Base-by-base conservation (phyloP, 495 filamentous ascomycete species). In the Tuber melanosporum region DNA sequence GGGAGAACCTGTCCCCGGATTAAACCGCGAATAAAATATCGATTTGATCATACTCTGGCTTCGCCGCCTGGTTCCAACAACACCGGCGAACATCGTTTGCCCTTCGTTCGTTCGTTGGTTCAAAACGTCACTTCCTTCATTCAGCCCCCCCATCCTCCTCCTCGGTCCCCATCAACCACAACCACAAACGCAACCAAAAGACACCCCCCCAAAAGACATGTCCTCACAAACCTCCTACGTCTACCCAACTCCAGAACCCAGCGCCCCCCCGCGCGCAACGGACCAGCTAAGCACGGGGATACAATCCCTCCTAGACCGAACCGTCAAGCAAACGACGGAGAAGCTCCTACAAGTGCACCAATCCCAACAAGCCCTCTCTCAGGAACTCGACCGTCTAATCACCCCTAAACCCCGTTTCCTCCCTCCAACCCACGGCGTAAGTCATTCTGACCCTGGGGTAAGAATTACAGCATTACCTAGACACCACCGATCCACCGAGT, bases 11-110 rank as follows among this genome's bases (percentile, higher is more conserved):
- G 97, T 91, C 79, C 92, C 88, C 19, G 92, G 91, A 81, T 98
- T 92, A 86, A 99, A 99, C 76, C 92, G 91, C 77, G 93, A 92
- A 85, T 94, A 98, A 87, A 98, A 99, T 76, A 98, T 97, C 76
- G 93, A 92, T 81, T 94, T 92, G 85, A 98, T 97, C 93, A 92
- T 93, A 52, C 47, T 80, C 66, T 75, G 45, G 45, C 78, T 36
- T 32, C 4, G 57, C 32, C 26, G 57, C 36, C 57, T 36, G 3
- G 26, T 32, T 32, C 57, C 57, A 66, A 66, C 26, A 1, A 66
- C 57, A 19, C 57, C 57, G 4, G 10, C 26, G 26, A 66, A 66
- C 57, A 66, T 66, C 17, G 26, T 9, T 66, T 17, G 9, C 9
- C 22, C 22, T 8, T 57, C 22, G 47, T 57, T 57, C 8, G 49